Evolutionary conservation across 345 rosid species (phyloP), one percentile per base, ranked within the genome.

Genomic region (Dovyalis caffra): DNA sequence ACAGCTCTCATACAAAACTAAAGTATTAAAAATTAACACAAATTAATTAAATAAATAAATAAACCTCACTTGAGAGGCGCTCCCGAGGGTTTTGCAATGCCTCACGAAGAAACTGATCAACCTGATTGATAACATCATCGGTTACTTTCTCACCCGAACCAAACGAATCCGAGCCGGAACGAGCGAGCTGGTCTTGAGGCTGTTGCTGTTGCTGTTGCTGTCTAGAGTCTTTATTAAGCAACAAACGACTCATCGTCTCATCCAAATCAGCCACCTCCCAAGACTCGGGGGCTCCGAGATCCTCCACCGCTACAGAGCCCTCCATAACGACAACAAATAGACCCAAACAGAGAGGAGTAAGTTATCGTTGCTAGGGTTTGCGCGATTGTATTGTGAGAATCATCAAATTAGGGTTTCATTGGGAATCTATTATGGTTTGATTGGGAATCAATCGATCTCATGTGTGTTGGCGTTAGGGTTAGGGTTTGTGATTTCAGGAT

Each of bases 261-360:
- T 91, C 97, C 85, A 91, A 73, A 83, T 91, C 92, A 75, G 89
- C 97, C 18, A 81, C 88, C 89, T 91, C 97, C 97, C 97, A 91
- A n/a, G 94, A 89, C 66, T 89, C 97, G 51, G 92, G 90, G 78
- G 93, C 87, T 66, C 87, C 93, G 70, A 86, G 78, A 85, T 89
- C 96, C 80, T 86, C 91, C 79, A 64, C 85, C 88, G 67, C 85
- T 87, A 73, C 87, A 86, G 95, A 82, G 80, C 89, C 91, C 87
- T 81, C 92, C 95, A 91, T 89, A 14, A 56, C 28, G 6, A 73
- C 56, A 62, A 31, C 40, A 40, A 38, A 66, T 71, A 21, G n/a
- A 18, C 33, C 35, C 1, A 20, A 64, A 7, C 15, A 2, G 63
- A 38, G 11, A 64, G 33, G 56, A 64, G n/a, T n/a, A 31, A 33